A percentile compares a stretch with the other conserved stretches of the same genome.
Evolutionary conservation across 495 filamentous ascomycete species (phyloP).

Genomic region (Neurospora sp.): DNA sequence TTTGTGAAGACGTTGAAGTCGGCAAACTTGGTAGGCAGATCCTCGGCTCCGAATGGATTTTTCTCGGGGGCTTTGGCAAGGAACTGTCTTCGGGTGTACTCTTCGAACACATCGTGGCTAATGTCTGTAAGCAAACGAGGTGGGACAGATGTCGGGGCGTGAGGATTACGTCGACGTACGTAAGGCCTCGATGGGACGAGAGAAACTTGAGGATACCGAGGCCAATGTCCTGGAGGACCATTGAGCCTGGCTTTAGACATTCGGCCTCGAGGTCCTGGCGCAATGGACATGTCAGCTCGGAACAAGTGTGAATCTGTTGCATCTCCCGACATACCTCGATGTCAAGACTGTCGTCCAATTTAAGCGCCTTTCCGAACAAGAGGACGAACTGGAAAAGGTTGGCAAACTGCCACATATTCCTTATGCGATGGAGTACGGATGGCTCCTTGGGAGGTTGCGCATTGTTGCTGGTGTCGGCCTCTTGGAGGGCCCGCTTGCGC

Average conservation of each 20-base stretch:
- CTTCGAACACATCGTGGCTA: constrained; percentile 83
- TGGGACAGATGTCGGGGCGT: not conserved
- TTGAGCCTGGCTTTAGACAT: constrained; percentile 69
- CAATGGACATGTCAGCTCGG: not conserved
- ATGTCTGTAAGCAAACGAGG: constrained; percentile 7
- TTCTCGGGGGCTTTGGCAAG: constrained; percentile 64
- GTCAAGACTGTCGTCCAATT: constrained; percentile 75
- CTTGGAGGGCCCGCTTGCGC: constrained; percentile 63
- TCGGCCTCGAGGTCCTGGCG: constrained; percentile 78
- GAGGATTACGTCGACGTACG: constrained; percentile 44
- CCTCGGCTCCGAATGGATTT: constrained; percentile 81
- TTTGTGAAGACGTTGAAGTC: constrained; percentile 80
- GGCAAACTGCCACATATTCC: constrained; percentile 92
- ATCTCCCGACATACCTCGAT: constrained; percentile 57
- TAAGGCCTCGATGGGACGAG: constrained; percentile 84
- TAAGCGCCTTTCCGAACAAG: constrained; percentile 78
- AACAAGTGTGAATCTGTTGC: not conserved
- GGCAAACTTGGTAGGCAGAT: constrained; percentile 58
- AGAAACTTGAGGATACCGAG: constrained; percentile 84
- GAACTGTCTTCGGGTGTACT: constrained; percentile 88
- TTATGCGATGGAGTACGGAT: constrained; percentile 53
- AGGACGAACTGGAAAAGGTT: constrained; percentile 88
- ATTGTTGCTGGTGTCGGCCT: constrained; percentile 40
- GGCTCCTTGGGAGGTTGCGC: constrained; percentile 19
- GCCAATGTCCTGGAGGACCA: constrained; percentile 69